These are phyloP conservation scores for Phytophthora boehmeriae DNA, from an alignment of 352 stramenopile species.

Conservation along the genomic window DNA sequence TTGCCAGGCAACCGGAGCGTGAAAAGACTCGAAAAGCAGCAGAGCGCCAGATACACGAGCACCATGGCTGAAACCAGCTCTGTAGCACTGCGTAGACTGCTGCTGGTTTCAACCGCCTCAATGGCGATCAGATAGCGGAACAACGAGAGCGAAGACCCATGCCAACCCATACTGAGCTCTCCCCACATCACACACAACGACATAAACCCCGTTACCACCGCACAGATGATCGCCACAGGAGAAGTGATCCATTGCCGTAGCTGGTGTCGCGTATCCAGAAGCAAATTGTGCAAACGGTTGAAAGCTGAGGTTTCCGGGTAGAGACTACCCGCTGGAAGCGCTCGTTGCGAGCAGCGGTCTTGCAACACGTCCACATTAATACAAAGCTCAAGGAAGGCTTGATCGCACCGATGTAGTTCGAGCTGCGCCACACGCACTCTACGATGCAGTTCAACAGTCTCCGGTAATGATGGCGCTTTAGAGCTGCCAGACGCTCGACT, in stretches of 20 bases:
- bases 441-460: slow-evolving; percentile 61
- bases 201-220: slow-evolving; percentile 33
- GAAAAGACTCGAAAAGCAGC: slow-evolving; percentile 66
- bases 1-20: slow-evolving; percentile 57
- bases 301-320: slow-evolving; percentile 41
- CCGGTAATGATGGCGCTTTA: slow-evolving; percentile 43
- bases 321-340: slow-evolving; percentile 40
- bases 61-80: slow-evolving; percentile 51
- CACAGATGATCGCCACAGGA: slow-evolving; percentile 32
- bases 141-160: slow-evolving; percentile 36
- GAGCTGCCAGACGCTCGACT: not conserved
- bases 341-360: slow-evolving; percentile 24
- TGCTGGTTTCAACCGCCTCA: slow-evolving; percentile 24
- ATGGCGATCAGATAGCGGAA: slow-evolving; percentile 33
- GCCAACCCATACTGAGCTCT: slow-evolving; percentile 65
- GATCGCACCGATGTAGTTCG: slow-evolving; percentile 55
- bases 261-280: slow-evolving; percentile 14
- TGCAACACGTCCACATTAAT: slow-evolving; percentile 45
- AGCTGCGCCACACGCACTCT: slow-evolving; percentile 42
- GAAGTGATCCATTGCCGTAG: slow-evolving; percentile 35
- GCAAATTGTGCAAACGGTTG: slow-evolving; percentile 40
- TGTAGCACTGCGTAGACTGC: slow-evolving; percentile 26
- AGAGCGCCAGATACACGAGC: slow-evolving; percentile 65
- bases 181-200: slow-evolving; percentile 70
- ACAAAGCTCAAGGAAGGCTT: slow-evolving; percentile 68